These are phyloP conservation scores for Aegilops bicornis DNA, from an alignment of 176 grass and related monocot genomes.

Conservation along the genomic window DNA sequence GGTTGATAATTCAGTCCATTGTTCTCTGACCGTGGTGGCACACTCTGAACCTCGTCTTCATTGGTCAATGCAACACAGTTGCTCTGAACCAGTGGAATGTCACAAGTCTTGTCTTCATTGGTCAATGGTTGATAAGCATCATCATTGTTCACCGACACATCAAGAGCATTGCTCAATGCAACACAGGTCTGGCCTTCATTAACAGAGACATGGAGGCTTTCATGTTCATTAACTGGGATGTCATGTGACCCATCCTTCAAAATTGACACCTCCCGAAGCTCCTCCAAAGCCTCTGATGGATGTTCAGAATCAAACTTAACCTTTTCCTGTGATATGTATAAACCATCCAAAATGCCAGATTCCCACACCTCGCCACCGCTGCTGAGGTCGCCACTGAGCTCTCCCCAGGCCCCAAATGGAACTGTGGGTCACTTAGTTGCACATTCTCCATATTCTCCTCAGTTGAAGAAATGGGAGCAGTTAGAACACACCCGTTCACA, in stretches of 20 bases:
- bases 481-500: conserved; percentile 93
- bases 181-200: conserved; percentile 28
- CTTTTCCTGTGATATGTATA: conserved; percentile 54
- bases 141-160: neutral
- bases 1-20: conserved; percentile 8
- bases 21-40: neutral
- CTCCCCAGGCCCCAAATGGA: conserved; percentile 92
- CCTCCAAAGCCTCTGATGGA: conserved; percentile 9
- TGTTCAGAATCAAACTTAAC: conserved; percentile 37
- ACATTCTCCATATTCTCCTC: conserved; percentile 59
- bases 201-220: conserved; percentile 24
- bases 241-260: conserved; percentile 24
- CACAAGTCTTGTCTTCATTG: conserved; percentile 28
- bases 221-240: conserved; percentile 26
- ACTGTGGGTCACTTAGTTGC: conserved; percentile 78
- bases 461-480: conserved; percentile 74
- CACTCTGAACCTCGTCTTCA: neutral
- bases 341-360: conserved; percentile 57
- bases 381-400: conserved; percentile 71
- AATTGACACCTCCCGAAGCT: conserved; percentile 15
- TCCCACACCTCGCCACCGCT: conserved; percentile 77
- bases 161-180: neutral
- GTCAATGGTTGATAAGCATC: conserved; percentile 22
- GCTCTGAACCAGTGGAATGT: conserved; percentile 25
- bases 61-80: neutral